phyloP scores from a whole-genome alignment of 371 early-diverging fungal genomes.

The Vairimorpha necatrix region DNA sequence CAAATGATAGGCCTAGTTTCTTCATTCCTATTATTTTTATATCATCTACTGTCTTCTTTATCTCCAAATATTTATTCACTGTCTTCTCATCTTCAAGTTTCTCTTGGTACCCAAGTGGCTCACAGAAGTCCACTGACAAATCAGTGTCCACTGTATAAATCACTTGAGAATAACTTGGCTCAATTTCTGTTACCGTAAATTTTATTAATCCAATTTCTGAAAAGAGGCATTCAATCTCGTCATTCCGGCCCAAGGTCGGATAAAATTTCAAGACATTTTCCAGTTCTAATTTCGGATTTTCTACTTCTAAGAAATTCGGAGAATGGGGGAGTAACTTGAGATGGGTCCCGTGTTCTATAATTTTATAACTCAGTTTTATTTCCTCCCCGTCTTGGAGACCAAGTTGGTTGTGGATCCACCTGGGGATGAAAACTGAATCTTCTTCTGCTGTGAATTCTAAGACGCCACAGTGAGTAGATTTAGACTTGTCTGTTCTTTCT shows the following conservation, averaged over 20 bases:
- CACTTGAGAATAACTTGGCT: slow-evolving; percentile 70
- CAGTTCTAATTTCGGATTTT: slow-evolving; percentile 91
- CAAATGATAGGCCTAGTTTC: slow-evolving; percentile 13
- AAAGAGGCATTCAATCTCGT: slow-evolving; percentile 82
- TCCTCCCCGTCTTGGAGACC: slow-evolving; percentile 71
- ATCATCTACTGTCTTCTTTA: slow-evolving; percentile 5
- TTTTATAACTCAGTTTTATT: slow-evolving; percentile 72
- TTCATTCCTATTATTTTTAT: slow-evolving; percentile 27
- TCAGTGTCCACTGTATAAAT: slow-evolving; percentile 95
- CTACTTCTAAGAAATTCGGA: slow-evolving; percentile 88
- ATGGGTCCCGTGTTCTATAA: slow-evolving; percentile 77
- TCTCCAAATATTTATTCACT: slow-evolving; percentile 38
- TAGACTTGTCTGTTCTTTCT: slow-evolving; percentile 44
- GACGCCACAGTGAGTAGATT: slow-evolving; percentile 82
- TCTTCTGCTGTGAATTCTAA: slow-evolving; percentile 95
- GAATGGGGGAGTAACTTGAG: slow-evolving; percentile 94
- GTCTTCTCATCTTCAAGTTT: slow-evolving; percentile 61
- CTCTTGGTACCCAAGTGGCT: slow-evolving; percentile 91
- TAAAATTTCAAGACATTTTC: slow-evolving; percentile 89
- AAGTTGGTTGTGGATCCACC: slow-evolving; percentile 94
- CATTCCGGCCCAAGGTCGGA: slow-evolving; percentile 82
- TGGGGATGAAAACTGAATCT: slow-evolving; percentile 84
- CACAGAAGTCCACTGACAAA: slow-evolving; percentile 90
- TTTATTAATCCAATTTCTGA: slow-evolving; percentile 74
- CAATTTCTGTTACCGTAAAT: slow-evolving; percentile 81